Conservation (phyloP, 108 stramenopile species). For the Nitzschia sp. region DNA sequence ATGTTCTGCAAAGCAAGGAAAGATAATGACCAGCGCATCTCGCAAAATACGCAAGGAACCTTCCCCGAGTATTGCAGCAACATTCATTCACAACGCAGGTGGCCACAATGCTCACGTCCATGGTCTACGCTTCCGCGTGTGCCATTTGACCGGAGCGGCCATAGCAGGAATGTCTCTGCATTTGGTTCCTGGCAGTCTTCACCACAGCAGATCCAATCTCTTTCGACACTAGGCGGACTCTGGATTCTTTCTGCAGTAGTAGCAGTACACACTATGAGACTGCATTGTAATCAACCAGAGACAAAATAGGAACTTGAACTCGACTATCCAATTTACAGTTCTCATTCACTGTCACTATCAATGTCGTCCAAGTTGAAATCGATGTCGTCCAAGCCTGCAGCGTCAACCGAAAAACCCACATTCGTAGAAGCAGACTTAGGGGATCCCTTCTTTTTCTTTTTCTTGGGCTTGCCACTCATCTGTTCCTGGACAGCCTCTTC, state of each 20-base stretch:
- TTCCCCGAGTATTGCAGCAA: not conserved
- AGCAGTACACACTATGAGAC: too few species aligned
- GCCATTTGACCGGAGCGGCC: constrained; percentile 76
- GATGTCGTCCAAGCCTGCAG: constrained; percentile 10
- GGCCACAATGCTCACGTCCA: constrained; percentile 66
- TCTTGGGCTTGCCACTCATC: constrained; percentile 53
- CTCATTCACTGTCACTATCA: constrained; percentile 19
- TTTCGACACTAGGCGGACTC: too few species aligned
- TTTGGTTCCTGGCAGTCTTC: too few species aligned
- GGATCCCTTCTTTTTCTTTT: constrained; percentile 26
- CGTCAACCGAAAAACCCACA: not conserved
- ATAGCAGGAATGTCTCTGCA: constrained; percentile 32
- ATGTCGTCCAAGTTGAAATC: constrained; percentile 20
- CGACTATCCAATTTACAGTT: too few species aligned
- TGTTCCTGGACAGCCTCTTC: constrained; percentile 79
- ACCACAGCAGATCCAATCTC: too few species aligned
- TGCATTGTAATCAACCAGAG: too few species aligned
- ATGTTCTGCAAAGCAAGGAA: constrained; percentile 74
- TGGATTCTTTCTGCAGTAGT: too few species aligned
- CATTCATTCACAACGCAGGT: constrained; percentile 56
- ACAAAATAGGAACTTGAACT: too few species aligned
- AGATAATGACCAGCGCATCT: constrained; percentile 52
- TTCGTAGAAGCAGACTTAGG: not conserved
- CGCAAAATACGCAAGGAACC: constrained; percentile 14
- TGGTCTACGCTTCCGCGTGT: constrained; percentile 49